Evolutionary conservation across 306 rosid species (phyloP), one percentile per base, ranked within the genome.

Genomic region (Elaeagnus macrophylla): DNA sequence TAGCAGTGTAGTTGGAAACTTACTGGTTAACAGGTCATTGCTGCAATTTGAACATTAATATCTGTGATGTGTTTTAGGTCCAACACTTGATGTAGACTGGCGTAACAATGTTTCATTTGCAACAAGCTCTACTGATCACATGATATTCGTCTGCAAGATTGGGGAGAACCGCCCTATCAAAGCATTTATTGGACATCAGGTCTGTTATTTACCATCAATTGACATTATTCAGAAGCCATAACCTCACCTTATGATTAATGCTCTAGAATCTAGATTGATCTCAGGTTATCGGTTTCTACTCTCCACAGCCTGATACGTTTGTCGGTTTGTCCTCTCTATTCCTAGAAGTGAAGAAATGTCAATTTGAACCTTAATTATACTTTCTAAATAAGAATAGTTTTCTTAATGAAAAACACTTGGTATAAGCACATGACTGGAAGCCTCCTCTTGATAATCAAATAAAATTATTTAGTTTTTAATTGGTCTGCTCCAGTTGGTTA

Each of bases 81-180:
- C 95, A 53, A 81, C 85, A 12, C 97, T 89, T 67, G 95, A 89
- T 81, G 95, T 85, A 54, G 97, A 89, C 61, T 89, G 97, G 97
- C 94, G 97, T 67, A 81, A 78, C 72, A 85, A 89, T 75, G 69
- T 71, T 46, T 81, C 94, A n/a, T 85, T 89, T 70, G 97, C 97
- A 8, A 79, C 89, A 61, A 85, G 97, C 75, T 89, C 95, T 48
- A 77, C 95, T 5, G 97, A 89, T 66, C 52, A 71, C 65, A 89
- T 79, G 95, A 89, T 89, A 67, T 72, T 81, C 76, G 95, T 85
- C 11, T 85, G 93, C 85, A 89, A 86, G 78, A 73, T 89, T 72
- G 97, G 97, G 48, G 97, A 85, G 55, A 73, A 48, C 64, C 79
- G 59, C 41, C 97, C 97, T 38, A 56, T 83, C 67, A 86, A 83